Evolutionary conservation across 2,329 filamentous ascomycete genomes (phyloP), one percentile per base, ranked within the genome.

Genomic region (Penicillium nordicum): DNA sequence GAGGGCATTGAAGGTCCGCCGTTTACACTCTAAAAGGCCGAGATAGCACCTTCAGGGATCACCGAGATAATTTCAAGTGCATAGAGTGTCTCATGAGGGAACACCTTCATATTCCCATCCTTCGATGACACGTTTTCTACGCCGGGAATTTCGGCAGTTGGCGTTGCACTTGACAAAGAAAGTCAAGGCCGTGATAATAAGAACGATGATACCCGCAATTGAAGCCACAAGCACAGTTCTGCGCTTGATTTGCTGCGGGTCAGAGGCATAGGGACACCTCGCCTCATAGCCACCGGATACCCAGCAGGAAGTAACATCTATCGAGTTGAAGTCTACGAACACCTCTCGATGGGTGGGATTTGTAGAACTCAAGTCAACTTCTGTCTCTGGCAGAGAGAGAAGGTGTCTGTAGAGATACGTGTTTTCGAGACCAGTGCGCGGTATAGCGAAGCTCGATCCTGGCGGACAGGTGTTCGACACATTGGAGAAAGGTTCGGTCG

Each of bases 21-120:
- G 21, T 21, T 21, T 21, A 21, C 21, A 21, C 21, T 21, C 21
- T 21, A 21, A 21, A 21, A 21, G 21, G 34, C 16, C 25, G 25
- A 49, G 36, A 42, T 9, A 45, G 21, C 49, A 44, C 8, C 37
- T 23, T 18, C 27, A 14, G 18, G 5, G 18, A 30, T n/a, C 18
- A 30, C n/a, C 8, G n/a, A 49, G 12, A 23, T 14, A 11, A n/a
- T 18, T 29, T 16, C n/a, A 25, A 32, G 9, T 34, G 11, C 10
- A 25, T 12, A 30, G 6, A 27, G 3, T 23, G 14, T 21, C 46
- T 57, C 54, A 79, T 4, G 76, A 78, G 18, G 86, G 86, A 49
- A 89, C 84, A 16, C 86, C 86, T 67, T 88, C 86, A 74, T 88
- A 88, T 64, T 87, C 83, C 80, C 84, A 86, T 1, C 83, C 83